Base-by-base conservation (phyloP, 2,329 filamentous ascomycete genomes). In the Talaromyces verruculosus region DNA sequence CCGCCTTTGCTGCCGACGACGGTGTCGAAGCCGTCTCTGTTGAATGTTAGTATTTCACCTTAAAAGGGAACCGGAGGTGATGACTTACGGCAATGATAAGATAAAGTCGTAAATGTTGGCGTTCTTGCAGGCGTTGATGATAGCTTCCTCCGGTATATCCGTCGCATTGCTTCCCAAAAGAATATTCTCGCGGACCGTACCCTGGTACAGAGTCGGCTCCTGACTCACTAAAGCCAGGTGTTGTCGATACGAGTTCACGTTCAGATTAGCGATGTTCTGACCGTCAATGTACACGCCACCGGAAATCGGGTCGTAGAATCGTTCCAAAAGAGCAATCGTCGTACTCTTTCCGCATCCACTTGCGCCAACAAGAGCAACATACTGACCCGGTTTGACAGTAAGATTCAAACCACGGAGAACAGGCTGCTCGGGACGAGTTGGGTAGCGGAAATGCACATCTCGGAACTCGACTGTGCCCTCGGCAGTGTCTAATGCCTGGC, bases 101-200 rank as follows among this genome's bases (percentile, higher is more conserved):
- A 97, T 93, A 75, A 96, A 96, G 73, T 96, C 92, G 79, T 93
- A 93, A 69, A 96, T 96, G 74, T 96, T 96, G 71, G 93, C 91
- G 75, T 97, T 92, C 66, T 89, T 89, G 82, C 93, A 97, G 1
- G 91, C 93, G 72, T 88, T 86, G 64, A 91, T 84, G 61, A 98
- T 84, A 1, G 85, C 85, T 65, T 89, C 87, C 66, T 97, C 92
- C 0, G 87, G 79, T 0, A 95, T 85, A 33, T 88, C 83, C 5
- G 89, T 86, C 13, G 84, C 81, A 7, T 90, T 82, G 45, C 88
- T 87, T 53, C 93, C 92, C 1, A 98, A 85, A 5, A 96, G 80
- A 68, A 98, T 92, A 75, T 98, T 98, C 39, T 98, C 93, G 70
- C 85, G 87, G 72, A 99, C 92, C 0, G 90, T 93, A 51, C 94